Conservation (phyloP, 2,329 filamentous ascomycete species). For the Ceratocystis colombiana region DNA sequence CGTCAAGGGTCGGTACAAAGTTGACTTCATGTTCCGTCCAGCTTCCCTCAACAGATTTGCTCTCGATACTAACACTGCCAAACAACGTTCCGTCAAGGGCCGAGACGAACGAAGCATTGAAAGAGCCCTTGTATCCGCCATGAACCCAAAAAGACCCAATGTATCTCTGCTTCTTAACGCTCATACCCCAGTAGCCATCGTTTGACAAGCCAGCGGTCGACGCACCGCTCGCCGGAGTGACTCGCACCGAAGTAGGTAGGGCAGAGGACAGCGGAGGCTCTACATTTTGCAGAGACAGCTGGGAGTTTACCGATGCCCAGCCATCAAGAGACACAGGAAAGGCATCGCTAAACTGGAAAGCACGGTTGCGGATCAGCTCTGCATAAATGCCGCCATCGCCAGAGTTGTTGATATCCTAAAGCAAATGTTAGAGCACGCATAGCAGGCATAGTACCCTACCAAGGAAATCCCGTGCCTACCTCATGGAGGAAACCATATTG, state of each 20-base stretch:
- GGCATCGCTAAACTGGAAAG: constrained; percentile 48
- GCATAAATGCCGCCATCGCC: constrained; percentile 65
- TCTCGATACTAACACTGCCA: constrained; percentile 40
- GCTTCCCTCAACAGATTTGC: constrained; percentile 34
- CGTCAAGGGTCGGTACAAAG: constrained; percentile 38
- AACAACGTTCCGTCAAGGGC: constrained; percentile 39
- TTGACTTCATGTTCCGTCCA: constrained; percentile 45
- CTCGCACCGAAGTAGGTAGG: constrained; percentile 43
- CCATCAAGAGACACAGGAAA: constrained; percentile 38
- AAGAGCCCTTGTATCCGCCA: constrained; percentile 39
- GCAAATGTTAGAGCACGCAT: not conserved
- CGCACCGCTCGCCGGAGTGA: constrained; percentile 32
- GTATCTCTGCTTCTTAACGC: constrained; percentile 40
- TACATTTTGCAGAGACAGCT: constrained; percentile 40
- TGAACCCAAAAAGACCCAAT: constrained; percentile 45
- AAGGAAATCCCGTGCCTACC: constrained; percentile 28
- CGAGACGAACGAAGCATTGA: constrained; percentile 41
- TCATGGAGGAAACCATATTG: constrained; percentile 41
- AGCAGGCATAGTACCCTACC: not conserved
- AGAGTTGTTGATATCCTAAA: constrained; percentile 54
- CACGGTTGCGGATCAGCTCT: constrained; percentile 59
- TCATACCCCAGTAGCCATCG: constrained; percentile 49
- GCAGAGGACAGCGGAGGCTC: constrained; percentile 42
- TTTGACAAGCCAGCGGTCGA: constrained; percentile 40
- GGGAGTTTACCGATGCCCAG: constrained; percentile 39